phyloP scores from a whole-genome alignment of 257 asterid genomes.

The Striga asiatica region DNA sequence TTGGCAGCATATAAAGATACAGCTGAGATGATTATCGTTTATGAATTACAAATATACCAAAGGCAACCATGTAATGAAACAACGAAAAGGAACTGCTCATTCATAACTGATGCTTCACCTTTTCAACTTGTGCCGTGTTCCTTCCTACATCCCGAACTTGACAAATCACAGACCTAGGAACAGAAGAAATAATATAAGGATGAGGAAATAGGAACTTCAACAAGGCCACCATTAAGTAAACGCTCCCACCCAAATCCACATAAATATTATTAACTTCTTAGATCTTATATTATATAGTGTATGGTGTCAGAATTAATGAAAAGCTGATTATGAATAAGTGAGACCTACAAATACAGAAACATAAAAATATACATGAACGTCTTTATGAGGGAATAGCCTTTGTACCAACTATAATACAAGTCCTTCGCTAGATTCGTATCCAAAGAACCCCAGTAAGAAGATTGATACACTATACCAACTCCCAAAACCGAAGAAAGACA shows the following conservation, averaged over 20 bases:
- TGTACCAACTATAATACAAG: not conserved
- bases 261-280: slow-evolving; percentile 6
- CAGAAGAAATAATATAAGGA: slow-evolving; percentile 14
- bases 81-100: not conserved
- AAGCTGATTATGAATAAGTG: not conserved
- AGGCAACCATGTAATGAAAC: not conserved
- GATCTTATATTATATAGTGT: not conserved
- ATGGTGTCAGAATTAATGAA: not conserved
- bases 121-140: slow-evolving; percentile 48
- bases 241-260: not conserved
- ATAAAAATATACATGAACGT: not conserved
- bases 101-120: slow-evolving; percentile 35
- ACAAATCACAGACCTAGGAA: slow-evolving; percentile 40
- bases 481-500: not conserved
- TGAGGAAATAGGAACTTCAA: not conserved
- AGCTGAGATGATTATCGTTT: not conserved
- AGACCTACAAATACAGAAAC: not conserved
- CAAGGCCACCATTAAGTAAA: not conserved
- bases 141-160: slow-evolving; percentile 38
- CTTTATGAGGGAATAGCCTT: not conserved
- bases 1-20: not conserved
- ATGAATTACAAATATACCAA: not conserved
- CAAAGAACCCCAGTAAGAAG: not conserved
- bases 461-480: not conserved
- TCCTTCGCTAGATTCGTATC: not conserved